Percentiles rank a stretch among this genome's conserved stretches.
phyloP scores from a whole-genome alignment of 2,329 filamentous ascomycete genomes.

The Metarhizium sp. region DNA sequence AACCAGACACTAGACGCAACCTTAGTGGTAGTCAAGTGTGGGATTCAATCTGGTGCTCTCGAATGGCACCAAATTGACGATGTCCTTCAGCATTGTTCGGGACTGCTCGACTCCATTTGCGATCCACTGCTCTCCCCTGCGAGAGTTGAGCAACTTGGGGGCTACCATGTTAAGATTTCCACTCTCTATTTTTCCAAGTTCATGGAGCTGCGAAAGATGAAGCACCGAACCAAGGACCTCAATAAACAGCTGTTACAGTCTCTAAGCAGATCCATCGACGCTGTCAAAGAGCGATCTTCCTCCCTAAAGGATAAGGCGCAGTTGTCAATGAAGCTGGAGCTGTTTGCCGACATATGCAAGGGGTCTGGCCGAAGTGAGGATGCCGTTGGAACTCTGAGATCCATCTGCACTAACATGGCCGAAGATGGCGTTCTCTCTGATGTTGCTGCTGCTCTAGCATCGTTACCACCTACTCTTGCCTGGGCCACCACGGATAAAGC shows the following conservation, averaged over 20 bases:
- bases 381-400: constrained; percentile 46
- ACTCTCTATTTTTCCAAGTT: constrained; percentile 62
- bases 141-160: constrained; percentile 24
- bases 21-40: constrained; percentile 44
- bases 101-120: constrained; percentile 43
- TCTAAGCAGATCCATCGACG: constrained; percentile 54
- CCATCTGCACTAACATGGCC: constrained; percentile 53
- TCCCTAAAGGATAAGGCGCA: constrained; percentile 51
- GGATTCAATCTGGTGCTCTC: constrained; percentile 36
- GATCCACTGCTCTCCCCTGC: constrained; percentile 22
- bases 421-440: constrained; percentile 45
- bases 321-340: constrained; percentile 55
- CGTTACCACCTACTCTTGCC: constrained; percentile 38
- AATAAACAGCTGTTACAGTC: constrained; percentile 41
- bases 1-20: constrained; percentile 51
- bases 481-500: constrained; percentile 45
- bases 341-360: constrained; percentile 53
- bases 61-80: constrained; percentile 48
- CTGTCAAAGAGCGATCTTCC: constrained; percentile 43
- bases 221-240: constrained; percentile 25
- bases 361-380: constrained; percentile 43
- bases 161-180: constrained; percentile 57
- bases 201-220: constrained; percentile 37
- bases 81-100: constrained; percentile 45
- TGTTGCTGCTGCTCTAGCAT: constrained; percentile 41